Evolutionary conservation across 2,329 filamentous ascomycete genomes (phyloP).

Genomic region (Botrytis aclada): DNA sequence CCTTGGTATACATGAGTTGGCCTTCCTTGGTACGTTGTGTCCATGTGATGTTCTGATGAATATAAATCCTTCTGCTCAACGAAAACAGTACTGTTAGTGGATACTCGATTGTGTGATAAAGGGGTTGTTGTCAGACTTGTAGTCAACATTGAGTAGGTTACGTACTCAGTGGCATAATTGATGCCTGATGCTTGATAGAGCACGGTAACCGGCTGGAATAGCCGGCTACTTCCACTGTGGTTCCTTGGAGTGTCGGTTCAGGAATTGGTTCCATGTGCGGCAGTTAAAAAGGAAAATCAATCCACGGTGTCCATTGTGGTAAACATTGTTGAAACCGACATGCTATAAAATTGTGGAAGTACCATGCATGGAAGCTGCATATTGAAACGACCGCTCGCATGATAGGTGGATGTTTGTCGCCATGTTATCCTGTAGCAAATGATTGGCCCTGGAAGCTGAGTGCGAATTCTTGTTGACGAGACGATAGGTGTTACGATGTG

Average conservation of each 20-base stretch:
- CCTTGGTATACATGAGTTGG: conserved; percentile 12
- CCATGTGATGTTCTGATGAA: neutral
- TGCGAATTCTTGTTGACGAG: neutral
- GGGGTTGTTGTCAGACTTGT: conserved; percentile 30
- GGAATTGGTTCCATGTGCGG: neutral
- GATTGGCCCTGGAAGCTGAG: neutral
- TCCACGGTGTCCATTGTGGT: conserved; percentile 8
- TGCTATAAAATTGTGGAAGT: neutral
- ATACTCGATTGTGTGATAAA: conserved; percentile 28
- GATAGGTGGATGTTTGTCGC: neutral
- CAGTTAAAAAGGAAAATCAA: conserved; percentile 17
- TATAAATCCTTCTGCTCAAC: conserved; percentile 29
- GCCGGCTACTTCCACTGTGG: conserved; percentile 17
- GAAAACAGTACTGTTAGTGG: conserved; percentile 34
- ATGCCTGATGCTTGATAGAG: conserved; percentile 27
- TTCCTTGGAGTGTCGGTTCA: neutral
- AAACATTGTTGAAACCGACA: neutral
- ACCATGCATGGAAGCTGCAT: conserved; percentile 16
- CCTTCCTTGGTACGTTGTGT: conserved; percentile 8
- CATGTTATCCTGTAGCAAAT: neutral
- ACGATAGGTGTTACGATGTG: neutral
- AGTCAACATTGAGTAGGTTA: conserved; percentile 34
- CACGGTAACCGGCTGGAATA: conserved; percentile 27
- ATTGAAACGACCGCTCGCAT: neutral
- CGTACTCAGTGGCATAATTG: conserved; percentile 37